phyloP scores from a whole-genome alignment of 1,139 yeast genomes.

The Scheffersomyces lignicola region DNA sequence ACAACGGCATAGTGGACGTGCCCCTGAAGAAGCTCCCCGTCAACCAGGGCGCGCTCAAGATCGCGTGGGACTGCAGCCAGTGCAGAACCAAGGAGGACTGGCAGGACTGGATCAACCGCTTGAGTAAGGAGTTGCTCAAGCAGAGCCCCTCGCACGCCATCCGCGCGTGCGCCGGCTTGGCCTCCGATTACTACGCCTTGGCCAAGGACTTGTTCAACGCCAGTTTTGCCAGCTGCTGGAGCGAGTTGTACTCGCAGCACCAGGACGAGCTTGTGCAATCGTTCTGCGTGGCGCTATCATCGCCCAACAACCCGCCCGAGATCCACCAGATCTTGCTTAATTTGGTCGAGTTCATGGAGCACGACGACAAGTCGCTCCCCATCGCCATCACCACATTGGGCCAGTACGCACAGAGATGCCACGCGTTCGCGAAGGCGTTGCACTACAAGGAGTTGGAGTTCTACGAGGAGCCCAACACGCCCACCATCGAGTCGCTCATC shows the following conservation, averaged over 20 bases:
- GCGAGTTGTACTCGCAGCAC: constrained; percentile 85
- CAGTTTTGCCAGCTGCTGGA: constrained; percentile 96
- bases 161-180: constrained; percentile 89
- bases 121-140: constrained; percentile 81
- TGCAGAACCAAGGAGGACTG: constrained; percentile 92
- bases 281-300: constrained; percentile 80
- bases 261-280: constrained; percentile 89
- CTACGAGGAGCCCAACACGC: constrained; percentile 88
- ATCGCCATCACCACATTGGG: constrained; percentile 87
- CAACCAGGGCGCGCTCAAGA: constrained; percentile 71
- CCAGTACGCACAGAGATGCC: constrained; percentile 91
- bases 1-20: constrained; percentile 61
- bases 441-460: constrained; percentile 95
- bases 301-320: constrained; percentile 94
- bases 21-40: constrained; percentile 77
- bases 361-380: constrained; percentile 91
- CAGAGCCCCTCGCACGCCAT: constrained; percentile 96
- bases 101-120: constrained; percentile 94
- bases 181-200: constrained; percentile 83
- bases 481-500: constrained; percentile 89
- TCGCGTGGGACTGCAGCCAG: constrained; percentile 91
- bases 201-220: constrained; percentile 93
- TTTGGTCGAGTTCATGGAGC: constrained; percentile 96
- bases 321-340: constrained; percentile 87
- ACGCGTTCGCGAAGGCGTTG: constrained; percentile 95